phyloP scores from a whole-genome alignment of 345 rosid genomes.

The Heritiera fomes region DNA sequence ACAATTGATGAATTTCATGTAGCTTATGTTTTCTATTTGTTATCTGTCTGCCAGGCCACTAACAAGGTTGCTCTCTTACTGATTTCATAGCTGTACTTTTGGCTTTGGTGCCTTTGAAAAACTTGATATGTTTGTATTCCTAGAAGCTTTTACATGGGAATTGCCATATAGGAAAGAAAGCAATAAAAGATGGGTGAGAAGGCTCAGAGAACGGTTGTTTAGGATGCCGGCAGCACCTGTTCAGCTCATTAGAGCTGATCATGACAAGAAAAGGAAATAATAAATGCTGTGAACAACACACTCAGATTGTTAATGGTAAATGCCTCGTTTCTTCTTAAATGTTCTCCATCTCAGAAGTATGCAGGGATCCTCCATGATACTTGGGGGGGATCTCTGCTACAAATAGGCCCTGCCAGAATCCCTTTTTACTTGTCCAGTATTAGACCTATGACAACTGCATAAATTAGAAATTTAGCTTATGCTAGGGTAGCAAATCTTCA shows the following conservation, averaged over 20 bases:
- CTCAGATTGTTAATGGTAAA: slow-evolving; percentile 19
- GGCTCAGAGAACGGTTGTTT: slow-evolving; percentile 93
- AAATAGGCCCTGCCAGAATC: not conserved
- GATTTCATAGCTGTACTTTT: slow-evolving; percentile 51
- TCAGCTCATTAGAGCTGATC: slow-evolving; percentile 52
- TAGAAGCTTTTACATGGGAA: slow-evolving; percentile 82
- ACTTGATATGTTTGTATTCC: slow-evolving; percentile 48
- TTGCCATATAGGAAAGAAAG: slow-evolving; percentile 74
- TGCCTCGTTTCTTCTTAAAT: not conserved
- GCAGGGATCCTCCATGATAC: not conserved
- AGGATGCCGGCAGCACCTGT: slow-evolving; percentile 92
- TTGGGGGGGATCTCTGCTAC: not conserved
- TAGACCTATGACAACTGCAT: not conserved
- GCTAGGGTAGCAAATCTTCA: not conserved
- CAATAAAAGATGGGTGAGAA: slow-evolving; percentile 57
- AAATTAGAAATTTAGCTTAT: not conserved
- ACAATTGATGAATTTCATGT: not conserved
- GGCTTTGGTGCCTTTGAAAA: slow-evolving; percentile 60
- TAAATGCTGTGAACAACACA: slow-evolving; percentile 18
- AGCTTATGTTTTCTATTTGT: not conserved
- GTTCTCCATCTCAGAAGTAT: not conserved
- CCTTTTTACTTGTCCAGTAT: not conserved
- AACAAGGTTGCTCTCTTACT: slow-evolving; percentile 62
- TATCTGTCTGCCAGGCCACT: slow-evolving; percentile 58
- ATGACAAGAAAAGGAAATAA: slow-evolving; percentile 61